Conservation (phyloP, 2,329 filamentous ascomycete species). For the Myrmaecium sp. region DNA sequence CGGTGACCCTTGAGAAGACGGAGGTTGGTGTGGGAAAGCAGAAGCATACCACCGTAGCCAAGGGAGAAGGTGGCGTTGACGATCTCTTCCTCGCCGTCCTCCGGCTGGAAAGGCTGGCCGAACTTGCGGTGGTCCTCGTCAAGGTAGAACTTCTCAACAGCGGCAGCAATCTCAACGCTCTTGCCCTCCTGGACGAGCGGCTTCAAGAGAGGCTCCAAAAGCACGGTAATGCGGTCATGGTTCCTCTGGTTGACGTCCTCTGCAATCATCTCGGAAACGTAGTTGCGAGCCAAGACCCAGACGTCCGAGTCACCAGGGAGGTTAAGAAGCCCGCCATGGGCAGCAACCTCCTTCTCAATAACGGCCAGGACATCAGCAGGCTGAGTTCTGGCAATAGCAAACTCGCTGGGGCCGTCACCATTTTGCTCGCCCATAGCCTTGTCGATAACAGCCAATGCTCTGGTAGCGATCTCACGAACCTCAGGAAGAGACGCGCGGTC, state of each 20-base stretch:
- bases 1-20: conserved; percentile 89
- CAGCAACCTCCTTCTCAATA: conserved; percentile 60
- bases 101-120: conserved; percentile 68
- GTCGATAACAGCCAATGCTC: conserved; percentile 73
- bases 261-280: conserved; percentile 68
- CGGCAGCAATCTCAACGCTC: conserved; percentile 49
- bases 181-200: conserved; percentile 47
- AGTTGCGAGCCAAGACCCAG: conserved; percentile 51
- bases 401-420: conserved; percentile 39
- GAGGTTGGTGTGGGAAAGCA: conserved; percentile 90
- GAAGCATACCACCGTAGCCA: conserved; percentile 91
- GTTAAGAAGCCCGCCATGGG: conserved; percentile 43
- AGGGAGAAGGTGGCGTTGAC: conserved; percentile 97
- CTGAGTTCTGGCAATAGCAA: conserved; percentile 47
- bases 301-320: conserved; percentile 44
- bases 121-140: conserved; percentile 78
- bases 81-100: conserved; percentile 86
- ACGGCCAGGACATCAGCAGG: conserved; percentile 58
- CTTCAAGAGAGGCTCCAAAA: conserved; percentile 59
- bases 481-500: conserved; percentile 85
- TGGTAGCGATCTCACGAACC: conserved; percentile 74
- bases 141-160: conserved; percentile 61
- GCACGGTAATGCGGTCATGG: conserved; percentile 51
- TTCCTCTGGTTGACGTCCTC: conserved; percentile 77
- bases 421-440: conserved; percentile 73